Conservation (phyloP, 106 monocot species). For the Dendrobium huoshanense region DNA sequence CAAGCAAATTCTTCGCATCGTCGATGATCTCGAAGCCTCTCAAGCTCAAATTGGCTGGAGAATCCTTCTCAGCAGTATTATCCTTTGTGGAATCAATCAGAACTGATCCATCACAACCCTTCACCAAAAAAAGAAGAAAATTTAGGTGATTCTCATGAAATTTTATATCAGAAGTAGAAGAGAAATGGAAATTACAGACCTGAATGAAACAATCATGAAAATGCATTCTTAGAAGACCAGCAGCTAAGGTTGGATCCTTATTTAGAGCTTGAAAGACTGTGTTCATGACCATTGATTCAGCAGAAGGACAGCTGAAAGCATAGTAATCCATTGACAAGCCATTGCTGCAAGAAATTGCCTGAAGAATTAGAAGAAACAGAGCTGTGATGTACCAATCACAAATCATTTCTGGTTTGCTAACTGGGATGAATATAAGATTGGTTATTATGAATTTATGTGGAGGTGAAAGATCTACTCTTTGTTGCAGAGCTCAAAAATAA, state of each 20-base stretch:
- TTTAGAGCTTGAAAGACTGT: slow-evolving; percentile 48
- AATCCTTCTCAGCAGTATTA: slow-evolving; percentile 77
- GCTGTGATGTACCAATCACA: neutral
- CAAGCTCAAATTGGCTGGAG: slow-evolving; percentile 62
- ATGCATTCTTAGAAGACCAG: slow-evolving; percentile 68
- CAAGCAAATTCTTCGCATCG: slow-evolving; percentile 46
- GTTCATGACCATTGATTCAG: slow-evolving; percentile 41
- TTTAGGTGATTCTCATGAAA: neutral
- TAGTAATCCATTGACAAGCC: slow-evolving; percentile 59
- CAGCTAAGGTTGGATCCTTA: slow-evolving; percentile 64
- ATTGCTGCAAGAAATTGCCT: neutral
- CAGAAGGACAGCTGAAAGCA: slow-evolving; percentile 43
- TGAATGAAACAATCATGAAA: slow-evolving; percentile 96
- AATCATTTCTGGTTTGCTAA: neutral
- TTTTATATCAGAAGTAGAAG: neutral
- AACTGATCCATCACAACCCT: slow-evolving; percentile 87
- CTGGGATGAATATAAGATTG: too few species aligned
- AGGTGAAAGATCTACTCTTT: too few species aligned
- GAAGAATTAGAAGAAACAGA: neutral
- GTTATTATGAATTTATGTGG: too few species aligned
- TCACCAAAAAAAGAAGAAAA: neutral
- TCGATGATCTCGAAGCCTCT: slow-evolving; percentile 78
- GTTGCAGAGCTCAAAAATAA: too few species aligned
- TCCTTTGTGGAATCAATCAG: slow-evolving; percentile 61
- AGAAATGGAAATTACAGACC: slow-evolving; percentile 8